Conservation (phyloP, 176 grass and related monocot species). For the Typha latifolia region DNA sequence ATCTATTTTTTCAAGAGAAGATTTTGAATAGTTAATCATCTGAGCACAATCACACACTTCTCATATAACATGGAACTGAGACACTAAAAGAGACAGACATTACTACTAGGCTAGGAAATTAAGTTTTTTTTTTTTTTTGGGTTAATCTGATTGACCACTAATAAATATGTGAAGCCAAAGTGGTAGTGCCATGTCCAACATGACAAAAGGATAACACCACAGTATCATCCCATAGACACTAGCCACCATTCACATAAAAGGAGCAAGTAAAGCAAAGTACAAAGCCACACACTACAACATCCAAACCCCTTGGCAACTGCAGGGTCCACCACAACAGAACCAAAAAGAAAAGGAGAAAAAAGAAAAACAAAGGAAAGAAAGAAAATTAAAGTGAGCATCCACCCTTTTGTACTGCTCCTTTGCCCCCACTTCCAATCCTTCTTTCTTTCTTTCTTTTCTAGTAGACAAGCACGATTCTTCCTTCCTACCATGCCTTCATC, state of each 20-base stretch:
- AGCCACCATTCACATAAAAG: background rate
- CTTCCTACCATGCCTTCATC: slow-evolving; percentile 40
- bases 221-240: slow-evolving; percentile 10
- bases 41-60: too few species aligned
- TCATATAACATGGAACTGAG: too few species aligned
- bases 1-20: too few species aligned
- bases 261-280: background rate
- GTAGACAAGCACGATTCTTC: slow-evolving; percentile 17
- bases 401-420: background rate
- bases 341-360: background rate
- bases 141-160: too few species aligned
- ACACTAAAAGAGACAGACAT: too few species aligned
- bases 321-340: slow-evolving; percentile 1
- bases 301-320: background rate
- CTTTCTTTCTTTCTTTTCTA: background rate
- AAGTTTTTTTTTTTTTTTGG: too few species aligned
- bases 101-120: too few species aligned
- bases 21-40: too few species aligned
- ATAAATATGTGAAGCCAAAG: background rate
- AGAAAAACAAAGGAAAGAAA: too few species aligned
- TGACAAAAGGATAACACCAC: background rate
- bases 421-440: slow-evolving; percentile 3
- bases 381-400: background rate
- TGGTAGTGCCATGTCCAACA: slow-evolving; percentile 23
- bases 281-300: background rate